These are phyloP conservation scores for Odontarrhena argentea DNA, from an alignment of 345 rosid genomes.

Conservation along the genomic window DNA sequence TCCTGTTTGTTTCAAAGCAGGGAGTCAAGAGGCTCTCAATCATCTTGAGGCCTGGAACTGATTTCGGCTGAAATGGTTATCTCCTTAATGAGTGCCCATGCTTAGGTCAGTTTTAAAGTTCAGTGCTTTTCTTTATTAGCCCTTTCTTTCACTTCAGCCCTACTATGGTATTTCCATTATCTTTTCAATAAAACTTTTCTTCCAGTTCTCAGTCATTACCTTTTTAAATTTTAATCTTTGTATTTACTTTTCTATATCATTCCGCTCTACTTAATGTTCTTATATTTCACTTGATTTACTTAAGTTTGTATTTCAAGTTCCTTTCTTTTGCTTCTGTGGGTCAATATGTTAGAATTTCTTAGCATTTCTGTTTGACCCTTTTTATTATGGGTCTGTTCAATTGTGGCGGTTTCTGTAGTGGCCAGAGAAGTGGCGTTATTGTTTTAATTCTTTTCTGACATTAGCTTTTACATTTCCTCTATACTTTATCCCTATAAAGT, in stretches of 20 bases:
- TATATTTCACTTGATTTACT: slow-evolving; percentile 20
- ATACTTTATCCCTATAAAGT: background rate
- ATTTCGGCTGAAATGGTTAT: slow-evolving; percentile 88
- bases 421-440: background rate
- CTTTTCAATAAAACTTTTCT: slow-evolving; percentile 44
- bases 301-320: background rate
- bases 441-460: background rate
- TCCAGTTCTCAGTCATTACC: slow-evolving; percentile 44
- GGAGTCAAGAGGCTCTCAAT: slow-evolving; percentile 86
- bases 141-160: slow-evolving; percentile 57
- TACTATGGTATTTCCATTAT: slow-evolving; percentile 53
- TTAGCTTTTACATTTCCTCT: slow-evolving; percentile 4
- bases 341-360: slow-evolving; percentile 11
- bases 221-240: slow-evolving; percentile 28
- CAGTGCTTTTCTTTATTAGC: slow-evolving; percentile 57
- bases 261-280: slow-evolving; percentile 19
- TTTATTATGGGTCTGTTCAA: background rate
- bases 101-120: slow-evolving; percentile 91
- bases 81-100: slow-evolving; percentile 71
- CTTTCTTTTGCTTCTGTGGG: slow-evolving; percentile 1
- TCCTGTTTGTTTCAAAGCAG: slow-evolving; percentile 93
- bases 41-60: slow-evolving; percentile 97
- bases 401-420: slow-evolving; percentile 2
- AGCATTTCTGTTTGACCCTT: background rate
- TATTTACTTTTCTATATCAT: slow-evolving; percentile 36